Conservation (phyloP, 768 basidiomycete species). For the Hygrophoropsis aurantiaca region DNA sequence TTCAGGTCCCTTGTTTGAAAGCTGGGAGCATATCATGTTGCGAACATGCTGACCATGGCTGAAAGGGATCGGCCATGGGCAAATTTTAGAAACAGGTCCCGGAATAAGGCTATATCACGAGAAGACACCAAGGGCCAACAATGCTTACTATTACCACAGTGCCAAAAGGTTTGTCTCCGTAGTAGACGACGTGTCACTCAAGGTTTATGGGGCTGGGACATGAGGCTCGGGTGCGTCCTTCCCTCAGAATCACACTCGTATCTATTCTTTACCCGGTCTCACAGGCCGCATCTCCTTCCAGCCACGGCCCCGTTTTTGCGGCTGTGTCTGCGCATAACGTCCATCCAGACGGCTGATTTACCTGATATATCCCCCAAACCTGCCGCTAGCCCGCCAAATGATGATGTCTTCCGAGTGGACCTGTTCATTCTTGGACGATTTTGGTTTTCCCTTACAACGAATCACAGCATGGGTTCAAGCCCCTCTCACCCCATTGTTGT, state of each 20-base stretch:
- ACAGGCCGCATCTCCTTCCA: conserved; percentile 19
- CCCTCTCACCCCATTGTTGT: conserved; percentile 23
- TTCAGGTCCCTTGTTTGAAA: conserved; percentile 10
- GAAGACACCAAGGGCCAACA: conserved; percentile 22
- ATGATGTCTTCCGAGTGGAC: conserved; percentile 17
- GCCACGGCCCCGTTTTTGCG: conserved; percentile 21
- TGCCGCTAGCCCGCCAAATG: conserved; percentile 13
- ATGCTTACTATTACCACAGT: conserved; percentile 3
- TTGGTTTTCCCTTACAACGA: conserved; percentile 13
- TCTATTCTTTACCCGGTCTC: conserved; percentile 19
- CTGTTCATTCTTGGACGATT: conserved; percentile 24
- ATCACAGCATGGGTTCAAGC: conserved; percentile 32
- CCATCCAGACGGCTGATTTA: conserved; percentile 26
- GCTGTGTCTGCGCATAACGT: conserved; percentile 2
- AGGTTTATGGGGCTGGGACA: conserved; percentile 33
- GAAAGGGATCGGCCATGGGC: background rate
- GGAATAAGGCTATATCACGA: conserved; percentile 22
- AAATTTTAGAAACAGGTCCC: background rate
- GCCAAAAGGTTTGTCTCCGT: conserved; percentile 26
- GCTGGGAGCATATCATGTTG: conserved; percentile 5
- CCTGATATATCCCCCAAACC: conserved; percentile 28
- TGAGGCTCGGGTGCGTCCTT: conserved; percentile 30
- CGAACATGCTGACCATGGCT: conserved; percentile 14
- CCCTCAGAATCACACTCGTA: conserved; percentile 17
- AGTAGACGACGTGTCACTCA: conserved; percentile 29